Percentiles rank a stretch among this genome's conserved stretches.
phyloP scores from a whole-genome alignment of 805 yeast genomes.

The Teunomyces aglyptinius region DNA sequence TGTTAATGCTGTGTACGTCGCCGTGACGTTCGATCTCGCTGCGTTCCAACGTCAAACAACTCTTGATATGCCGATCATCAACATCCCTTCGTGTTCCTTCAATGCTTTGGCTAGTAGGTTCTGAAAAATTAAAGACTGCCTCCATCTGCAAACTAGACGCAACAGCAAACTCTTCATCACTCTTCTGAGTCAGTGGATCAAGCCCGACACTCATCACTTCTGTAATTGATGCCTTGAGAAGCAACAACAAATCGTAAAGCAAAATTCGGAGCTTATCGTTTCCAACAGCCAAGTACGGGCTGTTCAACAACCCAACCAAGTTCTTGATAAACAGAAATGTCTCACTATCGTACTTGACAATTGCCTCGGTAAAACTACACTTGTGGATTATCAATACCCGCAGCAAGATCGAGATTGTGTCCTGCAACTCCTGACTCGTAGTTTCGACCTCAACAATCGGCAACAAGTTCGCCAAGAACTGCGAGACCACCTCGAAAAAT shows the following conservation, averaged over 20 bases:
- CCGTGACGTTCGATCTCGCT: constrained; percentile 31
- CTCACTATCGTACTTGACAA: constrained; percentile 41
- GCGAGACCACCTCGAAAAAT: constrained; percentile 22
- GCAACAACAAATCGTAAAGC: constrained; percentile 56
- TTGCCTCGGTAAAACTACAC: constrained; percentile 40
- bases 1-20: constrained; percentile 32
- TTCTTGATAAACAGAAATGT: constrained; percentile 49
- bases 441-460: not conserved
- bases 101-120: constrained; percentile 17
- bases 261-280: constrained; percentile 53
- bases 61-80: constrained; percentile 14
- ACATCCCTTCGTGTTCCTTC: constrained; percentile 19
- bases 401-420: constrained; percentile 47
- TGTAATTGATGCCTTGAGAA: constrained; percentile 45
- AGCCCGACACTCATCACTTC: constrained; percentile 9
- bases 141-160: constrained; percentile 1
- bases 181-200: not conserved
- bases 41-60: constrained; percentile 28
- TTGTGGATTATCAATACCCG: constrained; percentile 61
- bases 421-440: not conserved
- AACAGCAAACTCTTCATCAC: not conserved
- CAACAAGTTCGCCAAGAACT: constrained; percentile 21
- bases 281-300: constrained; percentile 32
- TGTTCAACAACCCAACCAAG: constrained; percentile 45
- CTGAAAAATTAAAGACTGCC: constrained; percentile 29